Evolutionary conservation across 1,284 basidiomycete species (phyloP).

Genomic region (Malassezia caprae): DNA sequence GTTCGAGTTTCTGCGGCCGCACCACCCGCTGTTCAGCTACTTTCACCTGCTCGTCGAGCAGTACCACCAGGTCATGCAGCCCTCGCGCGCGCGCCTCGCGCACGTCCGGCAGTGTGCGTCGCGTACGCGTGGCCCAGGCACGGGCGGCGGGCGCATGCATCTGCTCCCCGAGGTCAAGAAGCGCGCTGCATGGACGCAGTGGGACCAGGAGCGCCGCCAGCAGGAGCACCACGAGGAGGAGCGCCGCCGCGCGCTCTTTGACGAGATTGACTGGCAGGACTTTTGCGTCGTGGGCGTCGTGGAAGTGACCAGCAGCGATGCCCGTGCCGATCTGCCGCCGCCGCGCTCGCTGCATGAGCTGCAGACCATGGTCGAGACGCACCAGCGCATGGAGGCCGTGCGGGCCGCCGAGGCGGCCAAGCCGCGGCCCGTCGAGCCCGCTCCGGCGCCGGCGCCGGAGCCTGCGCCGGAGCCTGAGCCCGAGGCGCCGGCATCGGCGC

Average conservation of each 20-base stretch:
- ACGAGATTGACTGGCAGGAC: slow-evolving; percentile 98
- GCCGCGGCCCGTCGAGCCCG: slow-evolving; percentile 49
- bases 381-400: slow-evolving; percentile 97
- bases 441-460: neutral
- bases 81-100: slow-evolving; percentile 64
- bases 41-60: slow-evolving; percentile 96
- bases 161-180: slow-evolving; percentile 64
- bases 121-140: slow-evolving; percentile 21
- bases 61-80: slow-evolving; percentile 81
- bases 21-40: slow-evolving; percentile 86
- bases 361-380: slow-evolving; percentile 88
- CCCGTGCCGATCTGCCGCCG: slow-evolving; percentile 70
- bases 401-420: slow-evolving; percentile 64
- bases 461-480: neutral
- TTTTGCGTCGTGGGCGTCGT: slow-evolving; percentile 98
- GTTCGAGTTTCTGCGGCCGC: slow-evolving; percentile 92
- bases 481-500: neutral
- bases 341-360: slow-evolving; percentile 91
- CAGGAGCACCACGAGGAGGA: slow-evolving; percentile 79
- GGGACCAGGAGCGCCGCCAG: slow-evolving; percentile 72
- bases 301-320: slow-evolving; percentile 85
- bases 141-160: slow-evolving; percentile 55
- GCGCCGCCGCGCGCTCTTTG: slow-evolving; percentile 52
- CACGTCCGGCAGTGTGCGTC: slow-evolving; percentile 52
- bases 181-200: slow-evolving; percentile 78